Evolutionary conservation across 2,329 filamentous ascomycete genomes (phyloP), one percentile per base, ranked within the genome.

Genomic region (Aspergillus tubingensis): DNA sequence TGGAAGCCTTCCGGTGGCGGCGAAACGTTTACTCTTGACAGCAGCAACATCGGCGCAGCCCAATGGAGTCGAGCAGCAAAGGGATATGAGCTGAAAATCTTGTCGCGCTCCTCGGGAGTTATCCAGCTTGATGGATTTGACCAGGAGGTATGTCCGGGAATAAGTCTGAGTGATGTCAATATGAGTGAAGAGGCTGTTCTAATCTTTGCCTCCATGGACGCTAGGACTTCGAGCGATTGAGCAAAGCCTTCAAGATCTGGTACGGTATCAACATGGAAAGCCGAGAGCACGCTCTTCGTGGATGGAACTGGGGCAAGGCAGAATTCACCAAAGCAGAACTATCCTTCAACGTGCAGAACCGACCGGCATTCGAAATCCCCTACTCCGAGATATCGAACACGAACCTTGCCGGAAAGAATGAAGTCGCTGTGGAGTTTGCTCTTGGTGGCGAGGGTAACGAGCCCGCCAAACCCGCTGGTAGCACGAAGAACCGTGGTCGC

Each of bases 291-390:
- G 92, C 95, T 23, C 82, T 99, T 61, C 88, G 95, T 68, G 95
- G 95, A 59, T 99, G 95, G 95, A 99, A 99, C 77, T 99, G 95
- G 96, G 95, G 95, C 71, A 99, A 98, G 80, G 91, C 92, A 65
- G 95, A 99, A 72, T 96, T 99, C 75, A 89, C 90, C 63, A 96
- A 98, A 79, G 90, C 92, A 57, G 95, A 99, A 80, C 86, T 99
- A 58, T 86, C 91, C 30, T 99, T 99, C 83, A 98, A 93, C 76
- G 95, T 99, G 39, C 92, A 96, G 75, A 99, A 97, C 78, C 88
- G 92, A 70, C 95, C 95, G 3, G 91, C 94, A 5, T 99, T 99
- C 76, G 95, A 98, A 78, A 88, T 99, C 5, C 93, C 96, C 11
- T 99, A 98, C 80, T 91, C 92, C 50, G 95, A 99, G 77, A 96